Conservation (phyloP, 2,329 filamentous ascomycete genomes). For the Phaeosphaeria sp. region DNA sequence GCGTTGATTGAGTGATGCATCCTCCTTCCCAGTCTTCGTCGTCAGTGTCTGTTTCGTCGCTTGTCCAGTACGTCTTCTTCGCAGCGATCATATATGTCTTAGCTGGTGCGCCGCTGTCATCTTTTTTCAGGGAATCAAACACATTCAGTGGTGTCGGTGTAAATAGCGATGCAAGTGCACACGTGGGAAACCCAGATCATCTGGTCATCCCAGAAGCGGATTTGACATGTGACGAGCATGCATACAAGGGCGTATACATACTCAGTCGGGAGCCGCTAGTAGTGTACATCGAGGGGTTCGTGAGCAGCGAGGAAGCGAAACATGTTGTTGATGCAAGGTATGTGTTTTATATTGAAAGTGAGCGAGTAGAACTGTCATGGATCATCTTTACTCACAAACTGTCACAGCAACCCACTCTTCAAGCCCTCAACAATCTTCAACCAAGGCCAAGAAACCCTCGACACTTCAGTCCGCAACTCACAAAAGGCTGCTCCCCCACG, state of each 20-base stretch:
- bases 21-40: conserved; percentile 7
- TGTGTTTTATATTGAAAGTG: too few species aligned
- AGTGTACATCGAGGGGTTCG: conserved; percentile 64
- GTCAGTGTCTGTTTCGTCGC: conserved; percentile 23
- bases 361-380: too few species aligned
- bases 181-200: conserved; percentile 39
- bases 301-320: conserved; percentile 56
- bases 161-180: not conserved
- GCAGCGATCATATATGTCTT: conserved; percentile 40
- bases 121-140: not conserved
- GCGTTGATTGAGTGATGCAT: not conserved
- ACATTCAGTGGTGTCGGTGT: not conserved
- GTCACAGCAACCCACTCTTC: conserved; percentile 56
- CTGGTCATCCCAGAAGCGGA: conserved; percentile 50
- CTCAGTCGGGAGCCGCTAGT: conserved; percentile 62
- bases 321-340: conserved; percentile 62
- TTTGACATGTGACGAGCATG: conserved; percentile 49
- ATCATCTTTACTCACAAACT: not conserved
- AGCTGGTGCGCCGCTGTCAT: conserved; percentile 43
- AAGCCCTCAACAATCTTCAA: conserved; percentile 62
- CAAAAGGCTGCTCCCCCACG: conserved; percentile 54
- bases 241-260: conserved; percentile 53
- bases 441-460: conserved; percentile 54
- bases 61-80: conserved; percentile 42
- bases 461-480: conserved; percentile 59